These are phyloP conservation scores for Paramecium sexaurelia DNA, from an alignment of 73 alveolate genomes.

Conservation along the genomic window DNA sequence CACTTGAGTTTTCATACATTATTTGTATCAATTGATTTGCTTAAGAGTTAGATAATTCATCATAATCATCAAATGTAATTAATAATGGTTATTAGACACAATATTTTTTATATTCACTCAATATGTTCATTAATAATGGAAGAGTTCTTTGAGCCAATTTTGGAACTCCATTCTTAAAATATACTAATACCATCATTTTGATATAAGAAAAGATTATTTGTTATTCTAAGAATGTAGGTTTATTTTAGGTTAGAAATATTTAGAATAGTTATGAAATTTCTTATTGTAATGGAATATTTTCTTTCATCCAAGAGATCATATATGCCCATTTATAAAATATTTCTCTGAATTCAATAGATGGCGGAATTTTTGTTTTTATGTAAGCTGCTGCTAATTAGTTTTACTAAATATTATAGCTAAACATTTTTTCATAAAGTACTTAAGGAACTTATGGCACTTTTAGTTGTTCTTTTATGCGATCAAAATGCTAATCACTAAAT, in stretches of 20 bases:
- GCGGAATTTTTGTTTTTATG: background rate
- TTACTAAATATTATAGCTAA: background rate
- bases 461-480: background rate
- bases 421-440: background rate
- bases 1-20: background rate
- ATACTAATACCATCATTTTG: background rate
- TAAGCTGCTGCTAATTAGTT: background rate
- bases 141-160: background rate
- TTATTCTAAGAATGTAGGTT: background rate
- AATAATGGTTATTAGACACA: background rate
- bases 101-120: background rate
- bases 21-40: background rate
- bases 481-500: background rate
- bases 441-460: background rate
- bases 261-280: background rate
- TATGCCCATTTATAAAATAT: conserved; percentile 22
- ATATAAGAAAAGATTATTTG: background rate
- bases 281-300: background rate
- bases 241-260: background rate
- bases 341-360: background rate
- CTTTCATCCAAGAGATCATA: background rate
- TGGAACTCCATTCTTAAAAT: background rate
- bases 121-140: background rate
- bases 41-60: background rate
- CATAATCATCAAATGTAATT: background rate